These are phyloP conservation scores for Trametes cingulata DNA, from an alignment of 768 basidiomycete genomes.

Conservation along the genomic window DNA sequence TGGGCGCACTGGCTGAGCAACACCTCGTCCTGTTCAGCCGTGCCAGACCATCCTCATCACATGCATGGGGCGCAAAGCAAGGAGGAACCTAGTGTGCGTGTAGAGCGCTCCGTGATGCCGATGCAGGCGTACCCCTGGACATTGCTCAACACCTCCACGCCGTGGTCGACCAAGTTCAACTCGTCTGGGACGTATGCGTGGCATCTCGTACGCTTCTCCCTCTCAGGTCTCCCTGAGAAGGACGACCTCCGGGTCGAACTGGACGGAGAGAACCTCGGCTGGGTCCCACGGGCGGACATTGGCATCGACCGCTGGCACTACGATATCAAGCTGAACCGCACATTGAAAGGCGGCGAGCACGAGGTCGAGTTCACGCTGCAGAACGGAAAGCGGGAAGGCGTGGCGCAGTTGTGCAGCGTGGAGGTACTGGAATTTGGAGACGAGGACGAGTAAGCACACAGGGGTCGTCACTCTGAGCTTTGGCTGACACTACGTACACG, in stretches of 20 bases:
- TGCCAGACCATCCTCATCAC: not conserved
- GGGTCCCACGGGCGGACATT: conserved; percentile 56
- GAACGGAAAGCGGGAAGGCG: conserved; percentile 47
- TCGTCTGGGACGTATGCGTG: conserved; percentile 66
- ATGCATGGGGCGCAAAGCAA: conserved; percentile 18
- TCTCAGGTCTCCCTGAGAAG: conserved; percentile 63
- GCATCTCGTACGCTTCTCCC: conserved; percentile 66
- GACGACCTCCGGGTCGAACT: conserved; percentile 57
- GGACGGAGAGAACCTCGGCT: conserved; percentile 60
- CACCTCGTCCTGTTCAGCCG: not conserved
- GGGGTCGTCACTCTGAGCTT: not conserved
- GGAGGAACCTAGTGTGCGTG: conserved; percentile 33
- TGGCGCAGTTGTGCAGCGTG: conserved; percentile 74
- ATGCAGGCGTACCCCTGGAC: conserved; percentile 78
- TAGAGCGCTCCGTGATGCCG: conserved; percentile 74
- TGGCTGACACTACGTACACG: not conserved
- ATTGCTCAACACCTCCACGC: conserved; percentile 56
- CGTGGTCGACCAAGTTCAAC: conserved; percentile 61
- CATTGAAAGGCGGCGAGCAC: conserved; percentile 54
- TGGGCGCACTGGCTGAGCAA: conserved; percentile 74
- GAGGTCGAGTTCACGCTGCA: conserved; percentile 57
- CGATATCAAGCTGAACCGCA: conserved; percentile 47
- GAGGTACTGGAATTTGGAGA: conserved; percentile 75
- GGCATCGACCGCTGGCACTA: conserved; percentile 80
- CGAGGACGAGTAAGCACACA: conserved; percentile 59